phyloP scores from a whole-genome alignment of 129 eudicot genomes.

The Ambrosia trifida region DNA sequence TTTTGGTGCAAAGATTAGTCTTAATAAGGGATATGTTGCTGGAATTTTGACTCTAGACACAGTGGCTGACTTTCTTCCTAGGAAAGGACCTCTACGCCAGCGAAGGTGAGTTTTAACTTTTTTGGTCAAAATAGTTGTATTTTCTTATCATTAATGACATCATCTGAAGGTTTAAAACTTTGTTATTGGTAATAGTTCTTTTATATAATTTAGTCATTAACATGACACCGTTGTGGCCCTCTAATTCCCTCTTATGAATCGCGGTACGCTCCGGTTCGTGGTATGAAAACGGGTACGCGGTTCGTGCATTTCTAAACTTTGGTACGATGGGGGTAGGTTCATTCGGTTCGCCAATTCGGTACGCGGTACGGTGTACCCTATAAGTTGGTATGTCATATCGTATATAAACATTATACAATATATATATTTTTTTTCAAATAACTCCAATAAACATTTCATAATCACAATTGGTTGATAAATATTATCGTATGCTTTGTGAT shows the following conservation, averaged over 20 bases:
- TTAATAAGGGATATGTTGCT: conserved; percentile 78
- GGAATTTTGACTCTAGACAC: conserved; percentile 97
- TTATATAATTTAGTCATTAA: background rate
- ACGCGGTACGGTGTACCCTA: too few relatives aligned
- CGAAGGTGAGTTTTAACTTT: conserved; percentile 64
- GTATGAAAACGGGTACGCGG: too few relatives aligned
- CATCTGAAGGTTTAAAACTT: background rate
- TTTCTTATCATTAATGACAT: background rate
- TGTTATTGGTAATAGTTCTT: background rate
- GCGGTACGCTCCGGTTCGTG: too few relatives aligned
- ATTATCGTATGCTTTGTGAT: too few relatives aligned
- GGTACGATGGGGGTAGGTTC: too few relatives aligned
- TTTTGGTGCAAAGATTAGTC: conserved; percentile 72
- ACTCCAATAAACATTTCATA: too few relatives aligned
- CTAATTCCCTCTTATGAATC: background rate
- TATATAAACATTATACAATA: too few relatives aligned
- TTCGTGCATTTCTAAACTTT: too few relatives aligned
- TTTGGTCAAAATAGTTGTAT: conserved; percentile 14
- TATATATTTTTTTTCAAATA: too few relatives aligned
- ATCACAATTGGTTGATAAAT: too few relatives aligned
- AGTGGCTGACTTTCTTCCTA: conserved; percentile 91
- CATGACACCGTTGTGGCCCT: background rate
- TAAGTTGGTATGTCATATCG: too few relatives aligned
- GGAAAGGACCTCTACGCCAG: conserved; percentile 91
- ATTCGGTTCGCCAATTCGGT: too few relatives aligned